Evolutionary conservation across 2,329 filamentous ascomycete species (phyloP), one percentile per base, ranked within the genome.

Genomic region (Alternaria dauci): DNA sequence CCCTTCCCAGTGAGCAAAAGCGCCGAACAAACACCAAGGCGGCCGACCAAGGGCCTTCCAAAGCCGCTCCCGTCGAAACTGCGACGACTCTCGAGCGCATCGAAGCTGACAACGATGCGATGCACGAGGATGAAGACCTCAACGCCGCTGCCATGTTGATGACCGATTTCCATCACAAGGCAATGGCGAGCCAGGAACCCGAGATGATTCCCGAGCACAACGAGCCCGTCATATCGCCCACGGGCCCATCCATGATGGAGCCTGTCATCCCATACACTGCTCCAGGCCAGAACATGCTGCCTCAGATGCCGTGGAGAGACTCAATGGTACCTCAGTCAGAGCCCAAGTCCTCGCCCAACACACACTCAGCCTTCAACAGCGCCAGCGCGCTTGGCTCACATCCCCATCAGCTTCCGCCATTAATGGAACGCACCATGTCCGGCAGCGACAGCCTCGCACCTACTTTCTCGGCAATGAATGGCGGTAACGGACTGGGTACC

Each of bases 111-210:
- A 92, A 89, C 78, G 94, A 97, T 79, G 91, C 90, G 78, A 91
- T 94, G 81, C 54, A 61, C 48, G 94, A 97, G 76, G 95, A 97
- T 79, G 94, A 97, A 76, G 95, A 97, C 80, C 91, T 97, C 75
- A 94, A 99, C 85, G 93, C 94, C 72, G 95, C 95, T 71, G 95
- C 95, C 71, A 97, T 98, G 93, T 88, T 99, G 79, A 96, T 99
- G 84, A 95, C 94, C 77, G 94, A 98, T 82, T 91, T 98, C 77
- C 94, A 97, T 82, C 93, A 97, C 84, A 97, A 97, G 84, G 94
- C 89, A 73, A 94, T 94, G 81, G 89, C 87, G 60, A 84, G 88
- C 88, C 72, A 92, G 88, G 82, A 85, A 77, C 76, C 80, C 70
- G 84, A 85, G 75, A 82, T 80, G 78, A 84, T 79, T 71, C 79